Conservation (phyloP, 805 yeast species). For the Groenewaldozyma salmanticensis region DNA sequence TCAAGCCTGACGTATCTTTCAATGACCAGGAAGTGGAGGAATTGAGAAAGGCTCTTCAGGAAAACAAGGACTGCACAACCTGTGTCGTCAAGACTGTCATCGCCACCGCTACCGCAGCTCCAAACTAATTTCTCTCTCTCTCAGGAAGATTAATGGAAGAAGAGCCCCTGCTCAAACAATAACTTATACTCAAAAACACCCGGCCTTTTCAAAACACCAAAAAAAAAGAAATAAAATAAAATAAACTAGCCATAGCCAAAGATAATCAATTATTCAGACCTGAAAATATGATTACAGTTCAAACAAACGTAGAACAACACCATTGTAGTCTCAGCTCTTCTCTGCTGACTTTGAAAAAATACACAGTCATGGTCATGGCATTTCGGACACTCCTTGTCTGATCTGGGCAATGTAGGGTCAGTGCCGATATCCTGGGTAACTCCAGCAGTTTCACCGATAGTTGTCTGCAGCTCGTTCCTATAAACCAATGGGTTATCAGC, state of each 20-base stretch:
- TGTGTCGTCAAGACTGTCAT: not conserved
- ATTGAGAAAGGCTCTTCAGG: not conserved
- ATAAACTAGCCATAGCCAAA: no score
- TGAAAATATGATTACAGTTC: constrained; percentile 68
- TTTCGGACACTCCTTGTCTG: constrained; percentile 86
- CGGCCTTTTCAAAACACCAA: not conserved
- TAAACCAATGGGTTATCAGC: constrained; percentile 80
- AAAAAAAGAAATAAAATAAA: constrained; percentile 2
- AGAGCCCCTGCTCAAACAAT: not conserved
- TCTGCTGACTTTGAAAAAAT: constrained; percentile 93
- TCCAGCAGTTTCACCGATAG: constrained; percentile 92
- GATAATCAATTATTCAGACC: constrained; percentile 6
- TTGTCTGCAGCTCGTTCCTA: constrained; percentile 84
- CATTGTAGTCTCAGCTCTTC: constrained; percentile 93
- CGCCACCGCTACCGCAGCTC: not conserved
- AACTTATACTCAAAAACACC: not conserved
- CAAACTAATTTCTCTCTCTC: not conserved
- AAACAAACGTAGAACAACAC: constrained; percentile 62
- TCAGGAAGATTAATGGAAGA: not conserved
- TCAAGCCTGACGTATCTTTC: not conserved
- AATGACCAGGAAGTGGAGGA: not conserved
- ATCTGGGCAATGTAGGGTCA: constrained; percentile 96
- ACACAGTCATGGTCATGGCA: constrained; percentile 88
- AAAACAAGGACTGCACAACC: not conserved
- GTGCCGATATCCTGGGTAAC: constrained; percentile 90